Base-by-base conservation (phyloP, 805 yeast species). In the Hanseniaspora vineae region DNA sequence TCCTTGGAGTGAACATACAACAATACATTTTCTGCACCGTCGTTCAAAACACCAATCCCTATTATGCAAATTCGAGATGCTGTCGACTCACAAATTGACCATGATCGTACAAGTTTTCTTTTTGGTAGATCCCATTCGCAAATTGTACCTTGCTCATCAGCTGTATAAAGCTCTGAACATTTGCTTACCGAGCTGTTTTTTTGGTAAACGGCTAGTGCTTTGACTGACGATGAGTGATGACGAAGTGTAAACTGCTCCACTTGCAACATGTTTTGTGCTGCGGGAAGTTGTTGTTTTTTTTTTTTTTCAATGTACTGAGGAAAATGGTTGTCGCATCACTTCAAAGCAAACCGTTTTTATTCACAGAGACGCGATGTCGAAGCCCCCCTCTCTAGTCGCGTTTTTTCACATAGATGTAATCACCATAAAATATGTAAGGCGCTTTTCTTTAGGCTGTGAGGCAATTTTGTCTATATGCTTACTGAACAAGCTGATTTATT, bases 41-140 rank as follows among this genome's bases (percentile, higher is more conserved):
- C 56, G 49, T 1, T 55, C 55, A 9, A 59, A 37, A 17, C 49
- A 44, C 18, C 44, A 32, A 39, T 49, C 46, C 17, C 52, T 15
- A 17, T 50, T 42, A 31, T 58, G 55, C 9, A 58, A 19, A 8
- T 52, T 53, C 5, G 55, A 51, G 6, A 60, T 49, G 55, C 53
- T 2, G 43, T 37, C 6, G 49, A 33, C 6, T 33, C 37, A 10
- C 49, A 47, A 17, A 54, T 35, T 14, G 35, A n/a, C 20, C 50
- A 45, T 9, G 13, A 23, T 9, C 44, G 37, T 9, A 54, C 18
- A 1, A 65, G 61, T 39, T 64, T 55, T 42, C 64, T 55, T 4
- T 58, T 58, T 1, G 59, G 40, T 37, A 60, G 35, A 48, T 63
- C 53, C 66, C 66, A 62, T n/a, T 52, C 39, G 15, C 52, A 46